These are phyloP conservation scores for Aechmea fasciata DNA, from an alignment of 176 grass and related monocot species.

Conservation along the genomic window DNA sequence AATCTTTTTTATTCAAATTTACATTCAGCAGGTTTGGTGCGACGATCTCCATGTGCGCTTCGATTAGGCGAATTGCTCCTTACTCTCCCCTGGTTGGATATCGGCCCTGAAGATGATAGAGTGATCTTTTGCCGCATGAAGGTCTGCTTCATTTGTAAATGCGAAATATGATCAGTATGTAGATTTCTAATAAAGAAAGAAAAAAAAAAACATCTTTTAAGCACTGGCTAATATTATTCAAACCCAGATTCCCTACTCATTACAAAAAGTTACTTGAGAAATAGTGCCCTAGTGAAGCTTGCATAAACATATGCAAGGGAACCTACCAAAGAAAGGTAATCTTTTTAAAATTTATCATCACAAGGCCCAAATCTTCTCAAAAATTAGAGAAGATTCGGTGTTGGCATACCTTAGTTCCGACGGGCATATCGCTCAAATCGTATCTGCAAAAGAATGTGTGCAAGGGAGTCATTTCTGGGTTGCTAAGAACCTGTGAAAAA, in stretches of 20 bases:
- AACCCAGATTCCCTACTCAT: not conserved
- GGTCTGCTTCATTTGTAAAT: slow-evolving; percentile 50
- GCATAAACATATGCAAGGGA: not conserved
- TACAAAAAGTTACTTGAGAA: not conserved
- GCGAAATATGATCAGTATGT: not conserved
- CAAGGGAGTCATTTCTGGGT: slow-evolving; percentile 92
- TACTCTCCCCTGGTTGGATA: slow-evolving; percentile 42
- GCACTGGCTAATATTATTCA: not conserved
- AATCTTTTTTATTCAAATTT: slow-evolving; percentile 26
- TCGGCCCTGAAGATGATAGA: slow-evolving; percentile 45
- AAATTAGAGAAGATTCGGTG: not conserved
- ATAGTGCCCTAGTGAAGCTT: not conserved
- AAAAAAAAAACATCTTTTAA: not conserved
- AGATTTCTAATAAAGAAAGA: not conserved
- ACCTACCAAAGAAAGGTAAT: not conserved
- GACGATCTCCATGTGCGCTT: slow-evolving; percentile 47
- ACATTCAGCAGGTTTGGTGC: slow-evolving; percentile 50
- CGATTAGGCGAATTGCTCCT: slow-evolving; percentile 29
- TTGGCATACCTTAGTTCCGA: slow-evolving; percentile 78
- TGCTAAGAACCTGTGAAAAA: slow-evolving; percentile 73
- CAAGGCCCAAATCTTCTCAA: not conserved
- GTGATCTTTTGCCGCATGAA: slow-evolving; percentile 90
- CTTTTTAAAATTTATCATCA: no score
- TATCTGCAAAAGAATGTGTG: slow-evolving; percentile 96
- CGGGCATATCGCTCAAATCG: slow-evolving; percentile 95